Evolutionary conservation across 352 stramenopile genomes (phyloP).

Genomic region (Peronosclerospora sorghi): DNA sequence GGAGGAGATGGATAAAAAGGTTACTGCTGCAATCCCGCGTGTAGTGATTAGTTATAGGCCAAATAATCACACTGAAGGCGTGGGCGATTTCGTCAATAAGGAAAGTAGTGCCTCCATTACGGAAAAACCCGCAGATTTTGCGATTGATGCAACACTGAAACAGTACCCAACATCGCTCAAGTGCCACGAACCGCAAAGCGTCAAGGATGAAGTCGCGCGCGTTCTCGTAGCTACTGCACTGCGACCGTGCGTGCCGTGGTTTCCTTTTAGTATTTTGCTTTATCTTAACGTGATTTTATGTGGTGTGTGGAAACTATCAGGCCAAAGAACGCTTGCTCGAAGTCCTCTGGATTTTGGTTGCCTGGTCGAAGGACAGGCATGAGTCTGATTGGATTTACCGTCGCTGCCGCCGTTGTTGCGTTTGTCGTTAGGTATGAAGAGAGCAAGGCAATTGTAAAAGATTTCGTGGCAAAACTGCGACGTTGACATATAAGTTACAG

Average conservation of each 20-base stretch:
- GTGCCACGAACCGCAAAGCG: slow-evolving; percentile 27
- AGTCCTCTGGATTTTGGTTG: no score
- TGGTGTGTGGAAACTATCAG: slow-evolving; percentile 12
- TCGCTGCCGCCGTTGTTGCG: no score
- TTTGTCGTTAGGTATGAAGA: no score
- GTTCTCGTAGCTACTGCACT: slow-evolving; percentile 39
- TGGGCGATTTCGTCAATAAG: slow-evolving; percentile 3
- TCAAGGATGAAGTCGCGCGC: slow-evolving; percentile 23
- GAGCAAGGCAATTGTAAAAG: no score
- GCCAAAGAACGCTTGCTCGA: no score
- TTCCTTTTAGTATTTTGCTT: not conserved
- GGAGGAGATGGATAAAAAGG: slow-evolving; percentile 43
- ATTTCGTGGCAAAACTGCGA: no score
- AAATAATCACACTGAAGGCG: slow-evolving; percentile 9
- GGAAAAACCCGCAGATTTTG: slow-evolving; percentile 20
- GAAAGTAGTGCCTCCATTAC: slow-evolving; percentile 10
- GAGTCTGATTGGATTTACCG: no score
- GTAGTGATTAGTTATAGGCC: slow-evolving; percentile 49
- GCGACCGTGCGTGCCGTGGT: slow-evolving; percentile 30
- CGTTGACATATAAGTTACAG: no score
- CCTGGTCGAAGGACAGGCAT: no score
- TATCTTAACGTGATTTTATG: not conserved
- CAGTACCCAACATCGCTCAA: slow-evolving; percentile 31
- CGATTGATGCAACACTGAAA: slow-evolving; percentile 43
- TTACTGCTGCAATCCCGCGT: slow-evolving; percentile 41